Evolutionary conservation across 129 eudicot species (phyloP), one percentile per base, ranked within the genome.

Genomic region (Flaveria brownii): DNA sequence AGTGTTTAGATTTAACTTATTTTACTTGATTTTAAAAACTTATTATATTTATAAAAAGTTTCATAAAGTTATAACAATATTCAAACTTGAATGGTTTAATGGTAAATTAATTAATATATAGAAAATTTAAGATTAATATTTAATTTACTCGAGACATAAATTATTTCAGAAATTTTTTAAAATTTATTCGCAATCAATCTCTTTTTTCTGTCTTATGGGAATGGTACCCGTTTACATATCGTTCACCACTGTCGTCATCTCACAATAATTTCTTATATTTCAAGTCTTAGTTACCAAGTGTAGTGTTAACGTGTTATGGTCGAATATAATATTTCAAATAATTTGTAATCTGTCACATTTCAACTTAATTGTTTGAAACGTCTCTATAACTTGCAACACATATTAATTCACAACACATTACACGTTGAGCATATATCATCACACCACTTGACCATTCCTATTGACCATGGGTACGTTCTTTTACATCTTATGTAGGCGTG

Each of bases 401-500:
- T 64, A 39, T 62, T n/a, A 23, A n/a, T 42, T 28, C 10, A 60
- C 59, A 54, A 15, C 41, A 56, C 1, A 36, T 36, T 36, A 36
- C 41, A 36, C 41, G 41, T 36, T 36, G 41, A 36, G 6, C 41
- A 36, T 36, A 36, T 5, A 36, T 18, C 36, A 54, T 50, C 68
- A 33, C 33, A 43, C 9, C 14, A 67, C 46, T 50, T 36, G 78
- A 18, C 9, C 62, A 70, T 14, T 9, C 25, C 65, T 54, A 23
- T 52, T 41, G 10, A 54, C 22, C 52, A 30, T 47, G 14, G 30
- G 10, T 45, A 8, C 47, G 47, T 52, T 79, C 11, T 59, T 16
- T 60, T 55, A 74, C 63, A 46, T 69, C 17, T 68, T 41, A 56
- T 57, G 64, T n/a, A 90, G 96, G 93, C 7, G 93, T 84, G 73